A percentile compares a stretch with the other conserved stretches of the same genome.
Evolutionary conservation across 371 early-diverging fungal species (phyloP).

Genomic region (Rhizomucor miehei): DNA sequence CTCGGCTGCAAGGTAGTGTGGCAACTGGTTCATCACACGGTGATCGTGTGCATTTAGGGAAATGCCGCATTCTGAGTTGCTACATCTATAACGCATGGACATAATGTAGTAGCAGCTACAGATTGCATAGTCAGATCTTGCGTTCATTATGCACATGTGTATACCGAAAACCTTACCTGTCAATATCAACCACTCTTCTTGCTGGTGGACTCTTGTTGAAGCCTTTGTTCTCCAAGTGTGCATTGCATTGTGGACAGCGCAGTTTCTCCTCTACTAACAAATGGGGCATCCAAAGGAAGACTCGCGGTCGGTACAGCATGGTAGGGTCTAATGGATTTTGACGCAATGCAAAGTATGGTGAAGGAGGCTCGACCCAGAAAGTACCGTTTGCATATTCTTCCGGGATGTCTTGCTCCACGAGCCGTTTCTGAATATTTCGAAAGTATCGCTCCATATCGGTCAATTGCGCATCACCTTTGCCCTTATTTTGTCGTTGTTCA

Average conservation of each 20-base stretch:
- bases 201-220: slow-evolving; percentile 2
- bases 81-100: slow-evolving; percentile 10
- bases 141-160: background rate
- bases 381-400: background rate
- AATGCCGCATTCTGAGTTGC: background rate
- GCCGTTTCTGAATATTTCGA: background rate
- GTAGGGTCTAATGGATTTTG: background rate
- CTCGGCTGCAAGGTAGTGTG: slow-evolving; percentile 10
- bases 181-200: slow-evolving; percentile 5
- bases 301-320: slow-evolving; percentile 2
- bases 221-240: background rate
- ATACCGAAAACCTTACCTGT: slow-evolving; percentile 2
- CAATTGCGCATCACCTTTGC: too few species aligned
- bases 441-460: slow-evolving; percentile 1
- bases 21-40: slow-evolving; percentile 6
- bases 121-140: background rate
- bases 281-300: slow-evolving; percentile 10
- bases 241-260: slow-evolving; percentile 3
- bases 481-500: too few species aligned
- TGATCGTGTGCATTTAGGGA: slow-evolving; percentile 3
- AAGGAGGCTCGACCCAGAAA: slow-evolving; percentile 5
- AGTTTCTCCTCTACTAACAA: background rate
- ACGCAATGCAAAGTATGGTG: slow-evolving; percentile 9
- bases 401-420: background rate
- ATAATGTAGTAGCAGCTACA: slow-evolving; percentile 15